These are phyloP conservation scores for Cephalotrichum gorgonifer DNA, from an alignment of 2,329 filamentous ascomycete species.

Conservation along the genomic window DNA sequence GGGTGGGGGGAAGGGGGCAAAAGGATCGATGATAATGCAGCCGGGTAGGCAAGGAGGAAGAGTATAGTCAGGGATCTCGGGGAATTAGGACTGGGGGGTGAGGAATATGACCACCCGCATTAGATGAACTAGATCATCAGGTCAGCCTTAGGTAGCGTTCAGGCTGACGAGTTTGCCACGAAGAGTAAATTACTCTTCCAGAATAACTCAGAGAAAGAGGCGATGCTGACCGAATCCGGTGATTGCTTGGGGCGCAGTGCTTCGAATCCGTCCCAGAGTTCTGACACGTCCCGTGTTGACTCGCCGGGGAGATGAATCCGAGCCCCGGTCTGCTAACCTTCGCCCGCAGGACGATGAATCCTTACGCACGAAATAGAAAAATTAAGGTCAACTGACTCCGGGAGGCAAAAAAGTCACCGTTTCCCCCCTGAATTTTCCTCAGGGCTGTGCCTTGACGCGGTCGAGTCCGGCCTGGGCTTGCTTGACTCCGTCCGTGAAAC, in stretches of 20 bases:
- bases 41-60: not conserved
- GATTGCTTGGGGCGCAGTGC: not conserved
- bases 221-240: not conserved
- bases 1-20: no score
- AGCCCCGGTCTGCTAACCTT: not conserved
- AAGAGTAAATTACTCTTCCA: not conserved
- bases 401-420: not conserved
- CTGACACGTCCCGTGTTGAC: not conserved
- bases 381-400: not conserved
- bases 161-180: not conserved
- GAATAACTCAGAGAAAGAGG: not conserved
- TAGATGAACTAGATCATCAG: not conserved
- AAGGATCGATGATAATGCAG: not conserved
- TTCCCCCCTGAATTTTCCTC: not conserved
- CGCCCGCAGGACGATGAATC: not conserved
- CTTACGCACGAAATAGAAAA: not conserved
- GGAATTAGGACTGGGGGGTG: not conserved
- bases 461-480: conserved; percentile 42
- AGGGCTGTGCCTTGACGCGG: conserved; percentile 8
- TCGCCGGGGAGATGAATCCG: not conserved
- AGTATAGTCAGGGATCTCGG: not conserved
- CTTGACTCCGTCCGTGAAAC: conserved; percentile 37
- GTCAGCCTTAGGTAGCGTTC: no score
- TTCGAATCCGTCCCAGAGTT: not conserved
- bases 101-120: not conserved